Conservation (phyloP, 495 filamentous ascomycete genomes). For the Neohortaea acidophila region DNA sequence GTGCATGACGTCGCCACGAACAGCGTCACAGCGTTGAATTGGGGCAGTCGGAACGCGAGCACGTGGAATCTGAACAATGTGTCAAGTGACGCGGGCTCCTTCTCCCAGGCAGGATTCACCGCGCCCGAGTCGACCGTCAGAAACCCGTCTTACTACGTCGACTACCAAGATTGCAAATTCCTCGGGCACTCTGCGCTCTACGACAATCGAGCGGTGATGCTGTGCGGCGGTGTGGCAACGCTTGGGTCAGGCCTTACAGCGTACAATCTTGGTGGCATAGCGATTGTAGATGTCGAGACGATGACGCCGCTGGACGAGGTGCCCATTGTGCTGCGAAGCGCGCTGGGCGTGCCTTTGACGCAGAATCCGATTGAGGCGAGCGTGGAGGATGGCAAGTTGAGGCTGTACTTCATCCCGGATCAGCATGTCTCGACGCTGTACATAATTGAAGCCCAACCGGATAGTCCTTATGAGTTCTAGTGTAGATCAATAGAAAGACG, state of each 20-base stretch:
- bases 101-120: not conserved
- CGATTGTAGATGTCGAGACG: conserved; percentile 5
- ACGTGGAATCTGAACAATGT: conserved; percentile 1
- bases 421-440: conserved; percentile 3
- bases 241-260: not conserved
- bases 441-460: conserved; percentile 5
- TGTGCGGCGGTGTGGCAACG: conserved; percentile 6
- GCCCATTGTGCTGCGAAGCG: conserved; percentile 1
- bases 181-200: conserved; percentile 5
- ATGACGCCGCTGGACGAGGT: conserved; percentile 4
- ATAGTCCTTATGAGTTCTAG: too few species aligned
- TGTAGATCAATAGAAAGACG: too few species aligned
- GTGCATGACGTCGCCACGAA: conserved; percentile 4
- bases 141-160: conserved; percentile 8
- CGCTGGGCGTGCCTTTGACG: not conserved
- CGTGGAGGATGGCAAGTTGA: conserved; percentile 3
- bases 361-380: conserved; percentile 3
- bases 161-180: conserved; percentile 9
- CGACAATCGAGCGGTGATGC: conserved; percentile 2
- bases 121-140: not conserved
- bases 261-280: conserved; percentile 8
- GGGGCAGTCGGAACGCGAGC: conserved; percentile 6
- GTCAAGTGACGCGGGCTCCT: not conserved
- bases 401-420: conserved; percentile 5
- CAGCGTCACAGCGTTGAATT: conserved; percentile 3